A percentile compares a stretch with the other conserved stretches of the same genome.
phyloP scores from a whole-genome alignment of 176 grass and related monocot species.

The Lolium rigidum region DNA sequence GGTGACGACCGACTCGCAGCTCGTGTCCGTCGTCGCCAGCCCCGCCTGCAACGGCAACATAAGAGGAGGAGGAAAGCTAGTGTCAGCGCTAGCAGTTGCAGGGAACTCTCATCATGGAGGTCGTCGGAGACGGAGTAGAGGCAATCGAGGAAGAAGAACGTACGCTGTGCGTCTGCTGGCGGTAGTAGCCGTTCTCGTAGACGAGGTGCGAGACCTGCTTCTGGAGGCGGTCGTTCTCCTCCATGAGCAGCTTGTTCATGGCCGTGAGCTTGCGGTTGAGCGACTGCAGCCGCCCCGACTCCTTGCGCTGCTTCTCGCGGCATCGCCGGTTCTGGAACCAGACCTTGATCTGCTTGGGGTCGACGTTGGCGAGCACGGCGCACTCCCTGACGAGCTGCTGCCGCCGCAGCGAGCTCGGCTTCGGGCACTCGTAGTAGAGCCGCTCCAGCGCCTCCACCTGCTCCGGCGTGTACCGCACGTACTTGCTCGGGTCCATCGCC shows the following conservation, averaged over 20 bases:
- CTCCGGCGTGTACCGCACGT: constrained; percentile 84
- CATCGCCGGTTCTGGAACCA: constrained; percentile 92
- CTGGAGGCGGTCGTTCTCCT: constrained; percentile 89
- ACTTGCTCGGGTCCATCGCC: constrained; percentile 74
- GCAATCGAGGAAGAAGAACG: background rate
- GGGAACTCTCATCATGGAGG: background rate
- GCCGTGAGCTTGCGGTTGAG: constrained; percentile 81
- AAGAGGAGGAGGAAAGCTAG: background rate
- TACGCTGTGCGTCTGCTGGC: constrained; percentile 65
- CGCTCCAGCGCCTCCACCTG: constrained; percentile 82
- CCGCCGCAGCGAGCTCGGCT: constrained; percentile 75
- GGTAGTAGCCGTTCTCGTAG: constrained; percentile 75
- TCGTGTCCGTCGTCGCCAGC: constrained; percentile 62
- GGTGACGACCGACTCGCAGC: constrained; percentile 85
- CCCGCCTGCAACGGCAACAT: constrained; percentile 51
- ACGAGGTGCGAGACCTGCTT: constrained; percentile 85
- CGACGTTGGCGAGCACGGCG: constrained; percentile 66
- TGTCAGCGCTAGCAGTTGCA: background rate
- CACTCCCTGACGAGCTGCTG: constrained; percentile 86
- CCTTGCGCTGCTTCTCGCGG: constrained; percentile 89
- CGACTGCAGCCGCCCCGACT: constrained; percentile 61
- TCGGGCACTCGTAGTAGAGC: constrained; percentile 81
- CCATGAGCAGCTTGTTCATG: constrained; percentile 95
- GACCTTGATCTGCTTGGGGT: constrained; percentile 92
- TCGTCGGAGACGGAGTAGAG: background rate